Conservation (phyloP, 257 asterid genomes). For the Gentiana dahurica region DNA sequence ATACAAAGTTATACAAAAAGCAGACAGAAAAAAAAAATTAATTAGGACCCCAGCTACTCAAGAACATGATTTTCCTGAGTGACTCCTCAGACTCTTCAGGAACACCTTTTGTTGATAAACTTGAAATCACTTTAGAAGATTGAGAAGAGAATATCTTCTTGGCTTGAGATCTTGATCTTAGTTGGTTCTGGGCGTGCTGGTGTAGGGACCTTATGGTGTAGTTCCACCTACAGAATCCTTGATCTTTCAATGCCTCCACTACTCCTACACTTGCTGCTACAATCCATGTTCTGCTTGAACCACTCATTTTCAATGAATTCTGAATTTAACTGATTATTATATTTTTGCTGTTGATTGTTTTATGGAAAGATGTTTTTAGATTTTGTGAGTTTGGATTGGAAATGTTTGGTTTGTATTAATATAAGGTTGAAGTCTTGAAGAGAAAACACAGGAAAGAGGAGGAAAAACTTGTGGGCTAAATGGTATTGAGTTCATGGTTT, state of each 20-base stretch:
- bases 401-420: neutral
- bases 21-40: neutral
- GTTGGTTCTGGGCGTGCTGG: conserved; percentile 13
- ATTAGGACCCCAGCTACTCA: conserved; percentile 27
- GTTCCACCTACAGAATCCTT: neutral
- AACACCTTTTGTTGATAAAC: neutral
- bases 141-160: conserved; percentile 4
- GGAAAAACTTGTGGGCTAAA: neutral
- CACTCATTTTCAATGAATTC: neutral
- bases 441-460: neutral
- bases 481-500: neutral
- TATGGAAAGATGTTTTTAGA: neutral
- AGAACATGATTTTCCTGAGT: conserved; percentile 19
- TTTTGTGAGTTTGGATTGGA: neutral
- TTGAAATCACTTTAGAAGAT: neutral
- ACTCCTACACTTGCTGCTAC: conserved; percentile 7
- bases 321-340: conserved; percentile 1
- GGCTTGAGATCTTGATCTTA: conserved; percentile 13
- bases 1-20: too few species aligned
- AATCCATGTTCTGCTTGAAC: conserved; percentile 16
- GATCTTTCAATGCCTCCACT: too few species aligned
- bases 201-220: conserved; percentile 6
- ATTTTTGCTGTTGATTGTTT: neutral
- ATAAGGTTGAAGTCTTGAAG: neutral
- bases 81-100: conserved; percentile 17